Evolutionary conservation across 257 asterid species (phyloP), one percentile per base, ranked within the genome.

Genomic region (Nicotiana sylvestris): DNA sequence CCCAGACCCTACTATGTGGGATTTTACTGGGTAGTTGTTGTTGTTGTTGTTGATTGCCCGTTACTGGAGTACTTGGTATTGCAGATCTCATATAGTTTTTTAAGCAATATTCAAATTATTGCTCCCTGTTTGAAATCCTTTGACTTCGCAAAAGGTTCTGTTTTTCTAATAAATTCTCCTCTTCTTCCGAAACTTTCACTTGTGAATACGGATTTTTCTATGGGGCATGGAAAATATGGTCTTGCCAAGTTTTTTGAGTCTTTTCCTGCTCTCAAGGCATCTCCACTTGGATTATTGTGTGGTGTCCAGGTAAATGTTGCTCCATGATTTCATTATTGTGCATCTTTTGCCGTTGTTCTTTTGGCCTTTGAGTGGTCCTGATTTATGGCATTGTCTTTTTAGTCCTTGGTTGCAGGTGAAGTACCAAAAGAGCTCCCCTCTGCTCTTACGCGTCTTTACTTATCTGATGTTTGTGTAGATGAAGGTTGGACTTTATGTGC

Each of bases 61-160:
- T 21, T 21, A 21, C 21, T 21, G 21, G 21, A 85, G 81, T 12
- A 57, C 37, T 30, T 85, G 76, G 27, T 29, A 17, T 33, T 85
- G 77, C 53, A 81, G 43, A 37, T 37, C 9, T 37, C 43, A 37
- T 37, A 37, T 37, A 37, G 43, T 37, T 37, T 37, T 37, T 37
- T 6, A 37, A 5, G 43, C 43, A 37, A 37, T 62, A 62, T 69
- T 30, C 81, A 80, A 57, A 84, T 84, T 1, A n/a, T 49, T 76
- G 85, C 85, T 15, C 81, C 78, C 5, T 82, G 43, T 25, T 49
- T 85, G 35, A 85, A 49, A 64, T 62, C 51, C 33, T 77, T 82
- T 39, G 13, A 25, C 37, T 55, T 85, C 5, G 3, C 5, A 3
- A 30, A 67, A 43, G 18, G 51, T 32, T 76, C 65, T 9, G 43